Conservation (phyloP, 2,329 filamentous ascomycete species). For the Epichloe typhina region DNA sequence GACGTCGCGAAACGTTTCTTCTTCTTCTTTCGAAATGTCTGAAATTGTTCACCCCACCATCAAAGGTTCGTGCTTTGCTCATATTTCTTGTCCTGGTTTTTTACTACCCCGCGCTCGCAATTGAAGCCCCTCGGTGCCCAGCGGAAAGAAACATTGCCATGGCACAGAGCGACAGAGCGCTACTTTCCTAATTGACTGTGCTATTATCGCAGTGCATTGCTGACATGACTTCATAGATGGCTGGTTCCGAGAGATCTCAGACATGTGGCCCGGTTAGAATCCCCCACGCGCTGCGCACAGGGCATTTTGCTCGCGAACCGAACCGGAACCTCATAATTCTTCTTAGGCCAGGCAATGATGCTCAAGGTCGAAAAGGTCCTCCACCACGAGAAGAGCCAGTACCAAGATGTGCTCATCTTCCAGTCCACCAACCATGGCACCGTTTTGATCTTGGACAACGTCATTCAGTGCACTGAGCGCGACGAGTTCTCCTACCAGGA, state of each 20-base stretch:
- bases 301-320: not conserved
- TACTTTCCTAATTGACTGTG: too few relatives aligned
- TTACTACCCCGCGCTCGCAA: slow-evolving; percentile 1
- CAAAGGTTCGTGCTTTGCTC: slow-evolving; percentile 34
- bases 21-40: slow-evolving; percentile 35
- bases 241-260: slow-evolving; percentile 98
- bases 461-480: slow-evolving; percentile 96
- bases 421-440: slow-evolving; percentile 95
- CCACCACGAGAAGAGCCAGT: slow-evolving; percentile 98
- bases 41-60: slow-evolving; percentile 65
- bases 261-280: slow-evolving; percentile 77
- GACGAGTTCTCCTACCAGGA: slow-evolving; percentile 99
- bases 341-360: slow-evolving; percentile 84
- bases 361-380: slow-evolving; percentile 95
- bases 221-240: slow-evolving; percentile 52
- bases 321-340: slow-evolving; percentile 4
- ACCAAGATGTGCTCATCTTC: slow-evolving; percentile 98
- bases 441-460: slow-evolving; percentile 94
- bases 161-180: not conserved
- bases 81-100: not conserved
- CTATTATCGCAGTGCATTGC: not conserved
- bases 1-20: slow-evolving; percentile 5
- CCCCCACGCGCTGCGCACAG: not conserved
- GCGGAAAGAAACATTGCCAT: not conserved
- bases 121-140: not conserved